Evolutionary conservation across 192 early-diverging fungal species (phyloP), one percentile per base, ranked within the genome.

Genomic region (Spizellomyces sp.): DNA sequence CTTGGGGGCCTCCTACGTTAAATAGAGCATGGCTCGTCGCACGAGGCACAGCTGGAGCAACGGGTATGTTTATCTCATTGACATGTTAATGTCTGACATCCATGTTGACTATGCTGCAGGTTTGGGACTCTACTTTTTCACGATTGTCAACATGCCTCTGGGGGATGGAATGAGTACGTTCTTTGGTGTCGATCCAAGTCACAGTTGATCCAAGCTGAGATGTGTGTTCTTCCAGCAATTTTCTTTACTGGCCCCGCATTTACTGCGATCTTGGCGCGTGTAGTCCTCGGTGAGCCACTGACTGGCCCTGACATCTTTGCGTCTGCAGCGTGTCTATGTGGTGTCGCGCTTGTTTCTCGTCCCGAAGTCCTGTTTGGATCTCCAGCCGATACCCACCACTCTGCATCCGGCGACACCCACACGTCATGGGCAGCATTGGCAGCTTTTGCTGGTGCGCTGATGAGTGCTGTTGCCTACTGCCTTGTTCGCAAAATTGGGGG

Each of bases 231-330:
- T 14, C 22, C 58, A 62, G 90, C 90, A 5, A 77, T 92, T 8
- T 94, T 92, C 66, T 94, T 92, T 69, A 86, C 89, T 6, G 85
- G 85, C 9, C 91, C 92, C 4, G 84, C 86, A n/a, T 90, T 94
- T 70, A 92, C 90, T 15, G 88, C 91, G 0, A 71, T 94, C 22
- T 73, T 91, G 60, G 92, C 88, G 0, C 66, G 79, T 48, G 50
- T 86, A 60, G 78, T 81, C 52, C 76, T 94, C 1, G 80, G 81
- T 19, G 92, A 94, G 66, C 80, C 85, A 0, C 90, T 92, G 66
- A 86, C 81, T 4, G 48, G 56, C 0, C 75, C 90, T 45, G 91
- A 94, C 65, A 73, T 79, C 0, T 19, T 81, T 0, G 86, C 87
- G 4, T 81, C 90, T 0, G 43, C 70, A 1, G 58, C 85, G 9